Conservation (phyloP, 1,284 basidiomycete genomes). For the Marasmius oreades region DNA sequence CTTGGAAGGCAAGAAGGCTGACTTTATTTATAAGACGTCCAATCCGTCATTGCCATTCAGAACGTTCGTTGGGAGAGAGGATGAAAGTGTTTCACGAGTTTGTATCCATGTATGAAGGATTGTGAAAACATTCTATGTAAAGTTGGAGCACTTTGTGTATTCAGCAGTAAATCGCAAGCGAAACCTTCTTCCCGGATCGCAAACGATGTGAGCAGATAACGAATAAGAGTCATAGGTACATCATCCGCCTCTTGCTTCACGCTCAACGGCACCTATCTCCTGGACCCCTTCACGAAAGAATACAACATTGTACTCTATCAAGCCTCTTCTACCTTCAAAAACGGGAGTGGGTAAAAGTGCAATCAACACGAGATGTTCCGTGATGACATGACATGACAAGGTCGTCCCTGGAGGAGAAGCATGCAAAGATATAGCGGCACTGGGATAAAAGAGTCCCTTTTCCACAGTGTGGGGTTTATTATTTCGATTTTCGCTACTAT, state of each 20-base stretch:
- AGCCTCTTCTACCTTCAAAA: slow-evolving; percentile 73
- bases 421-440: slow-evolving; percentile 49
- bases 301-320: slow-evolving; percentile 92
- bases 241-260: slow-evolving; percentile 43
- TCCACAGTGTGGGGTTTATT: neutral
- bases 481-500: slow-evolving; percentile 1
- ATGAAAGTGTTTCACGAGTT: slow-evolving; percentile 41
- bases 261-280: slow-evolving; percentile 73
- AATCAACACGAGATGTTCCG: slow-evolving; percentile 77
- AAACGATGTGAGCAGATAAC: no score
- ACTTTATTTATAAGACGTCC: slow-evolving; percentile 23
- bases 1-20: neutral
- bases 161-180: no score
- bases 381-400: slow-evolving; percentile 84
- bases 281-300: slow-evolving; percentile 80
- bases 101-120: slow-evolving; percentile 36
- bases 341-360: slow-evolving; percentile 78
- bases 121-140: neutral
- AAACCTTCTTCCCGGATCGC: no score
- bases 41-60: slow-evolving; percentile 31
- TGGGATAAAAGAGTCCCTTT: slow-evolving; percentile 46
- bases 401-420: slow-evolving; percentile 68
- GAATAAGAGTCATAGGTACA: neutral
- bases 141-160: no score
- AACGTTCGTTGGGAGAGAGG: slow-evolving; percentile 33